A percentile compares a stretch with the other conserved stretches of the same genome.
Conservation (phyloP, 306 rosid genomes). For the Acacia melanoxylon region DNA sequence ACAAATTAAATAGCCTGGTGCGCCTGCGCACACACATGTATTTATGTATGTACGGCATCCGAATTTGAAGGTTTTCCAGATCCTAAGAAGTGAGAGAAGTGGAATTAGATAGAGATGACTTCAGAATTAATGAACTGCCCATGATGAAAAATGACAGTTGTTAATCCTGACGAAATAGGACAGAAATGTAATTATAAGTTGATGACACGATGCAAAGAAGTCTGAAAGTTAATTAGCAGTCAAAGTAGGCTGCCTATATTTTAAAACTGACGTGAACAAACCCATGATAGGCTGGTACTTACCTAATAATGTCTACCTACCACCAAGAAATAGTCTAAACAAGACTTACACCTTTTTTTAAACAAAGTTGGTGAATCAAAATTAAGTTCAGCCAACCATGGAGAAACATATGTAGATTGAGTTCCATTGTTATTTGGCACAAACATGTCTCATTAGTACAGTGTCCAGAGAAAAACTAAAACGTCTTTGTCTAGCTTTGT, state of each 20-base stretch:
- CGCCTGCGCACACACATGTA: too few species aligned
- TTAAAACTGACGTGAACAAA: neutral
- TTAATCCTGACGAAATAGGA: neutral
- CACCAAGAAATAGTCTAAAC: neutral
- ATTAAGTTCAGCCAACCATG: neutral
- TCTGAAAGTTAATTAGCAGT: constrained; percentile 4
- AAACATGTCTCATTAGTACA: neutral
- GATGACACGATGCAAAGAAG: neutral
- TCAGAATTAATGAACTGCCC: neutral
- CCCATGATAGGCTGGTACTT: neutral
- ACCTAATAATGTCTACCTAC: constrained; percentile 26
- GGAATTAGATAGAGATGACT: neutral
- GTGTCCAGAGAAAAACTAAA: neutral
- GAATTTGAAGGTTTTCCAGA: neutral
- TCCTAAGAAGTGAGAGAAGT: neutral
- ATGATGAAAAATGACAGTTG: neutral
- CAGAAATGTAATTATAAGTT: constrained; percentile 5
- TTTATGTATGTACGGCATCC: neutral
- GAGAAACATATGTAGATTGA: neutral
- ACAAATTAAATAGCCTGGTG: neutral
- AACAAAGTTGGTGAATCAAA: neutral
- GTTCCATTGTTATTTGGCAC: neutral
- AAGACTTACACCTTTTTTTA: neutral
- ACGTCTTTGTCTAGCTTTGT: neutral
- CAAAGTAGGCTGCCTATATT: constrained; percentile 23